phyloP scores from a whole-genome alignment of 306 rosid genomes.

The Vigna radiata region DNA sequence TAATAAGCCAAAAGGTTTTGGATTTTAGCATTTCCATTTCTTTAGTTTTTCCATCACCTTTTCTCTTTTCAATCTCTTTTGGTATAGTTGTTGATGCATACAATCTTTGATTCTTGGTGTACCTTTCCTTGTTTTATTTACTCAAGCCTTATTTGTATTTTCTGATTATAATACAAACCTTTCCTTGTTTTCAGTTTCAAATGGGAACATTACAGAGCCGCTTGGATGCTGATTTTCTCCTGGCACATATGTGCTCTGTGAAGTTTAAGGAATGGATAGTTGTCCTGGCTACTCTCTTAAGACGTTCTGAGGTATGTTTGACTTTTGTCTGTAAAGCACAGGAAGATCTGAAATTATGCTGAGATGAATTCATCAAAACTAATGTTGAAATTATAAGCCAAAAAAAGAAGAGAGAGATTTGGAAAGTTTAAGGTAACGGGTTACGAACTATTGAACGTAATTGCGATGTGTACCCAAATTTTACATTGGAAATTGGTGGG shows the following conservation, averaged over 20 bases:
- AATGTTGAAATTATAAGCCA: slow-evolving; percentile 3
- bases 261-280: slow-evolving; percentile 99
- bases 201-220: slow-evolving; percentile 90
- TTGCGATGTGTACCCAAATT: background rate
- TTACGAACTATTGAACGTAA: background rate
- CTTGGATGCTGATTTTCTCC: slow-evolving; percentile 94
- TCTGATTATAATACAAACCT: slow-evolving; percentile 1
- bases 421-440: background rate
- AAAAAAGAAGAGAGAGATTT: slow-evolving; percentile 13
- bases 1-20: slow-evolving; percentile 81
- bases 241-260: slow-evolving; percentile 96
- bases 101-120: slow-evolving; percentile 12
- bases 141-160: slow-evolving; percentile 1
- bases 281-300: slow-evolving; percentile 89
- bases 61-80: slow-evolving; percentile 19
- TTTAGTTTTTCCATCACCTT: slow-evolving; percentile 34
- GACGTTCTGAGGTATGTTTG: slow-evolving; percentile 82
- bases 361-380: slow-evolving; percentile 8
- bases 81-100: slow-evolving; percentile 19
- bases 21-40: slow-evolving; percentile 35
- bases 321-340: slow-evolving; percentile 29
- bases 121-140: slow-evolving; percentile 30
- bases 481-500: background rate
- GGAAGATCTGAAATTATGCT: slow-evolving; percentile 28
- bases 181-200: slow-evolving; percentile 85